Percentiles rank a stretch among this genome's conserved stretches.
Conservation (phyloP, 306 rosid genomes). For the Medicago ruthenica region DNA sequence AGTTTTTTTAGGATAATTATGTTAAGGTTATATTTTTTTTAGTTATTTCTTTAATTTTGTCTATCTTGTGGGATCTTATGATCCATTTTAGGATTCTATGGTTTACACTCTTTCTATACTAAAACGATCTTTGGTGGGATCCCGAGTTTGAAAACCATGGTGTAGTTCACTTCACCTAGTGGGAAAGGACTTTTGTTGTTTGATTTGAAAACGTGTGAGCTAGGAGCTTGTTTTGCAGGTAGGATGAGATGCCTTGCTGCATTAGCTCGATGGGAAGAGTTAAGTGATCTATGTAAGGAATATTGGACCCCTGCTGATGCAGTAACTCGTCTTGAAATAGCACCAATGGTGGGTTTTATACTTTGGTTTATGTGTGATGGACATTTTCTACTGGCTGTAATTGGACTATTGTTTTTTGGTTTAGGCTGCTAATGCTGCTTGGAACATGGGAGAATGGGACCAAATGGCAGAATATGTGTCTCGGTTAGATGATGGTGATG, state of each 20-base stretch:
- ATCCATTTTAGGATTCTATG: too few relatives aligned
- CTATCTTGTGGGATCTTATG: too few relatives aligned
- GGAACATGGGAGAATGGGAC: slow-evolving; percentile 99
- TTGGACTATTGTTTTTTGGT: slow-evolving; percentile 38
- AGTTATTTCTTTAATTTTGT: too few relatives aligned
- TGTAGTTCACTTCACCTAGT: background rate
- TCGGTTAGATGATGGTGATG: slow-evolving; percentile 97
- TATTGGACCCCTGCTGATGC: slow-evolving; percentile 99
- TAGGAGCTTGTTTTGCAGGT: slow-evolving; percentile 61
- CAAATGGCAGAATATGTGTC: slow-evolving; percentile 97
- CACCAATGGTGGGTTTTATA: slow-evolving; percentile 81
- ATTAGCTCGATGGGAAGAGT: slow-evolving; percentile 98
- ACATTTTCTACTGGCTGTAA: slow-evolving; percentile 27
- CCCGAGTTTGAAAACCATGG: too few relatives aligned
- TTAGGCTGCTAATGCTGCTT: slow-evolving; percentile 95
- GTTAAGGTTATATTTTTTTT: too few relatives aligned
- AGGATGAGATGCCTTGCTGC: slow-evolving; percentile 99
- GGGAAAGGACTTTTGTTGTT: slow-evolving; percentile 14
- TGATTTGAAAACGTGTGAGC: slow-evolving; percentile 38
- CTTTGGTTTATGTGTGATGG: slow-evolving; percentile 19
- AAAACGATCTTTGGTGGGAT: too few relatives aligned
- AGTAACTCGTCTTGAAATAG: slow-evolving; percentile 96
- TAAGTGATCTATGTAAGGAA: slow-evolving; percentile 84
- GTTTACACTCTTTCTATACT: too few relatives aligned
- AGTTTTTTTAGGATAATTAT: too few relatives aligned